Conservation (phyloP, 31 red algal species). For the Asparagopsis taxiformis region DNA sequence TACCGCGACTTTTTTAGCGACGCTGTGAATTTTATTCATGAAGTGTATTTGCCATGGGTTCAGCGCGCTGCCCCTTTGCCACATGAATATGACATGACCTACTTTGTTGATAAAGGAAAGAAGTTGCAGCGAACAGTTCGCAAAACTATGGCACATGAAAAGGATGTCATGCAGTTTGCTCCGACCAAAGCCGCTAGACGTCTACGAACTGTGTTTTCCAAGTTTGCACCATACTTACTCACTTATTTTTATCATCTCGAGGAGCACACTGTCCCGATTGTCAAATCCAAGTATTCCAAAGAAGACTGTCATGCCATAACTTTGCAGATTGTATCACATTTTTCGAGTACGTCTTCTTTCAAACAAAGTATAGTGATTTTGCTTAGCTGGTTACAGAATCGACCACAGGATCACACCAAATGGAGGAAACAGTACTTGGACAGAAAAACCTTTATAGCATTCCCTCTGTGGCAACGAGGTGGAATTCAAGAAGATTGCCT, state of each 20-base stretch:
- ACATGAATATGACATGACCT: neutral
- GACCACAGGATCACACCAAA: conserved; percentile 17
- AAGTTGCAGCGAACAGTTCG: conserved; percentile 9
- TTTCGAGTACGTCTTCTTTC: conserved; percentile 1
- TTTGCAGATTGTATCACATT: conserved; percentile 4
- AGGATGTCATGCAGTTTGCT: neutral
- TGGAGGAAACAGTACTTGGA: conserved; percentile 45
- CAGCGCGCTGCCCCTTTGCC: conserved; percentile 10
- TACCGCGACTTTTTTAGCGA: neutral
- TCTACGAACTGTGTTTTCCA: conserved; percentile 11
- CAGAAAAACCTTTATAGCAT: conserved; percentile 9
- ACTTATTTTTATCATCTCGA: conserved; percentile 11
- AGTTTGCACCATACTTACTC: conserved; percentile 21
- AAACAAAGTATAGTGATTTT: conserved; percentile 31
- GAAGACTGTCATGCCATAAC: conserved; percentile 2
- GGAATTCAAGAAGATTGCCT: conserved; percentile 20
- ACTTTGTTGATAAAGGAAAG: neutral
- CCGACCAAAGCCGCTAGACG: conserved; percentile 5
- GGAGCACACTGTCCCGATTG: conserved; percentile 8
- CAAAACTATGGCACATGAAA: conserved; percentile 20
- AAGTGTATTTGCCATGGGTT: conserved; percentile 31
- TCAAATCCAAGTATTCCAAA: neutral
- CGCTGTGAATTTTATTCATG: neutral
- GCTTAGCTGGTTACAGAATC: conserved; percentile 26
- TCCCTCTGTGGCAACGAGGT: conserved; percentile 25